Percentiles rank a stretch among this genome's conserved stretches.
Conservation (phyloP, 2,329 filamentous ascomycete genomes). For the Bimuria novae-zelandiae region DNA sequence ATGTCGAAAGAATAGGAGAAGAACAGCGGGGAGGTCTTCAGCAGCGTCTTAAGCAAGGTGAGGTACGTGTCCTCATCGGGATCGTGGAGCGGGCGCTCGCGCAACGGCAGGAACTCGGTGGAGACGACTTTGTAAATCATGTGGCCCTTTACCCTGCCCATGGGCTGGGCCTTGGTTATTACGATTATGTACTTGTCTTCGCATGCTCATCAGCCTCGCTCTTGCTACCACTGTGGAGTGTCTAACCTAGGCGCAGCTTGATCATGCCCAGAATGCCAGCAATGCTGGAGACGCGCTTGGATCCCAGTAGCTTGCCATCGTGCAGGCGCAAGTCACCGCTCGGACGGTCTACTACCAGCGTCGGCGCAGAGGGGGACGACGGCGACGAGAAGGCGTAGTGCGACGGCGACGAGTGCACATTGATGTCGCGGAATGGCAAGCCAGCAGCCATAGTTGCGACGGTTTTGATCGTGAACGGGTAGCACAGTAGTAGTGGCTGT, state of each 20-base stretch:
- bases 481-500: not conserved
- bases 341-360: constrained; percentile 86
- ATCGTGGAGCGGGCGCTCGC: constrained; percentile 88
- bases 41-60: constrained; percentile 75
- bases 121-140: constrained; percentile 92
- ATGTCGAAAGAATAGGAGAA: constrained; percentile 97
- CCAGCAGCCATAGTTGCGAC: constrained; percentile 54
- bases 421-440: constrained; percentile 92
- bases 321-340: constrained; percentile 87
- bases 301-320: constrained; percentile 75
- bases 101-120: constrained; percentile 91
- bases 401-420: constrained; percentile 87
- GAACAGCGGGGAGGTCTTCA: constrained; percentile 89
- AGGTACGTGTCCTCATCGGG: constrained; percentile 94
- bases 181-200: constrained; percentile 93
- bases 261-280: constrained; percentile 94
- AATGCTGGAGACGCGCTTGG: constrained; percentile 89
- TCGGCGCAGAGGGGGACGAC: constrained; percentile 85
- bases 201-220: constrained; percentile 22
- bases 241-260: constrained; percentile 83
- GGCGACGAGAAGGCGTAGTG: constrained; percentile 97
- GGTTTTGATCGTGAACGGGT: too few species aligned
- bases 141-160: constrained; percentile 91
- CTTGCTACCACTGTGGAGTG: constrained; percentile 3
- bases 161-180: constrained; percentile 90